A percentile compares a stretch with the other conserved stretches of the same genome.
These are phyloP conservation scores for Butyriboletus loyo DNA, from an alignment of 768 basidiomycete genomes.

Conservation along the genomic window DNA sequence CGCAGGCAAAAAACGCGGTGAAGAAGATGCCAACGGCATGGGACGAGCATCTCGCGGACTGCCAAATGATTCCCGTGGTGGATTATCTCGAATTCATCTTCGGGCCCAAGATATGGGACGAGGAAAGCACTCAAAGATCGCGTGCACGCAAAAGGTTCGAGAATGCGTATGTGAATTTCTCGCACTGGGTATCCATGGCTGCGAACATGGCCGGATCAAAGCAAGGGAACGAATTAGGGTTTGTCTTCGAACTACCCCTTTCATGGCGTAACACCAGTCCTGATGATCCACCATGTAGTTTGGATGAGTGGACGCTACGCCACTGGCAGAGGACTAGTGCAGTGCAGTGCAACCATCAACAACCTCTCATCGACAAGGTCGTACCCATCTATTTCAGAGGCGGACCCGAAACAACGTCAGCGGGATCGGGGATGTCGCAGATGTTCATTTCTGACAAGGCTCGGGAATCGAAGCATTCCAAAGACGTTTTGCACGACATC, in stretches of 20 bases:
- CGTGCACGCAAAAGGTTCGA: background rate
- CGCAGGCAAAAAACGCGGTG: background rate
- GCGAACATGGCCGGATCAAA: background rate
- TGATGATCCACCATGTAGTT: too few species aligned
- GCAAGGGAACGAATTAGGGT: background rate
- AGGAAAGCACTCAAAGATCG: too few species aligned
- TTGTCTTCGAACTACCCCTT: background rate
- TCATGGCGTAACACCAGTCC: too few species aligned
- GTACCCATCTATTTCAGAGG: slow-evolving; percentile 16
- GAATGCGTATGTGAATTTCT: background rate
- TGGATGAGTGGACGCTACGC: slow-evolving; percentile 3
- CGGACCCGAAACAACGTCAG: background rate
- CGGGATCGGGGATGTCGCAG: slow-evolving; percentile 12
- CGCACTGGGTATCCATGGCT: background rate
- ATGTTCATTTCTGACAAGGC: slow-evolving; percentile 24
- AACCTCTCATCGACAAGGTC: slow-evolving; percentile 14
- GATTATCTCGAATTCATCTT: background rate
- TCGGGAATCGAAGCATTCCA: background rate
- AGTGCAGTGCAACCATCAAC: slow-evolving; percentile 12
- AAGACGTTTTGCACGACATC: background rate
- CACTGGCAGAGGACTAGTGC: slow-evolving; percentile 15
- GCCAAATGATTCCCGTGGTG: slow-evolving; percentile 11
- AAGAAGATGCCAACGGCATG: background rate
- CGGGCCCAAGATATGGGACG: background rate
- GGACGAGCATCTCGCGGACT: slow-evolving; percentile 10